These are phyloP conservation scores for Pseudodiploospora longispora DNA, from an alignment of 2,329 filamentous ascomycete species.

Conservation along the genomic window DNA sequence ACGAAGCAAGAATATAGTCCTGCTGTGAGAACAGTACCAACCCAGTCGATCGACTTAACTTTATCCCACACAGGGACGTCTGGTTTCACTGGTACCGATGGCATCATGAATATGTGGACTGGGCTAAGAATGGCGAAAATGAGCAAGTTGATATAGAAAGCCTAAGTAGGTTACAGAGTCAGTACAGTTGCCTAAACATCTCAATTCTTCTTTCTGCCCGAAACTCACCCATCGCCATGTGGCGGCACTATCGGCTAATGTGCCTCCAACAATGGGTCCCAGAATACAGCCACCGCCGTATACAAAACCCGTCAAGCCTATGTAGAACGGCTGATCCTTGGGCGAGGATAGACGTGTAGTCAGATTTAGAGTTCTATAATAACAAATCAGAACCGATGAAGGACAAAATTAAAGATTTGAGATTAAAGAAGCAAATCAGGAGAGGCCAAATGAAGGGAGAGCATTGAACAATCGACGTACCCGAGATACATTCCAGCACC, in stretches of 20 bases:
- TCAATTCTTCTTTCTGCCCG: too few relatives aligned
- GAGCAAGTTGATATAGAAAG: slow-evolving; percentile 46
- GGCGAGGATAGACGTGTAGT: slow-evolving; percentile 15
- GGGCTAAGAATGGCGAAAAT: slow-evolving; percentile 28
- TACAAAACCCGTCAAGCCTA: slow-evolving; percentile 12
- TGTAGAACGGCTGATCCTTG: slow-evolving; percentile 18
- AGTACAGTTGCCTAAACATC: too few relatives aligned
- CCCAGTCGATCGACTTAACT: slow-evolving; percentile 31
- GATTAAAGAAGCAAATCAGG: too few relatives aligned
- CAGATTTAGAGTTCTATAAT: slow-evolving; percentile 7
- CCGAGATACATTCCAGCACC: slow-evolving; percentile 33
- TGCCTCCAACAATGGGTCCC: slow-evolving; percentile 35
- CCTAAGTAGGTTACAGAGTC: too few relatives aligned
- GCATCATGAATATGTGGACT: slow-evolving; percentile 18
- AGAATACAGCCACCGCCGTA: slow-evolving; percentile 19
- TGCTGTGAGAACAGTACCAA: slow-evolving; percentile 32
- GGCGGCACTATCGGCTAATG: slow-evolving; percentile 27
- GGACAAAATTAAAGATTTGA: too few relatives aligned
- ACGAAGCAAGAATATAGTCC: slow-evolving; percentile 30
- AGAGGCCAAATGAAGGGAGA: too few relatives aligned
- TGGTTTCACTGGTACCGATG: slow-evolving; percentile 1
- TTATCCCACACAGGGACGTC: slow-evolving; percentile 10
- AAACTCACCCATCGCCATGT: slow-evolving; percentile 28
- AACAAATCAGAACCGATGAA: too few relatives aligned
- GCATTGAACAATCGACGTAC: neutral